Base-by-base conservation (phyloP, 441 rosid genomes). In the Erodium moschatum region DNA sequence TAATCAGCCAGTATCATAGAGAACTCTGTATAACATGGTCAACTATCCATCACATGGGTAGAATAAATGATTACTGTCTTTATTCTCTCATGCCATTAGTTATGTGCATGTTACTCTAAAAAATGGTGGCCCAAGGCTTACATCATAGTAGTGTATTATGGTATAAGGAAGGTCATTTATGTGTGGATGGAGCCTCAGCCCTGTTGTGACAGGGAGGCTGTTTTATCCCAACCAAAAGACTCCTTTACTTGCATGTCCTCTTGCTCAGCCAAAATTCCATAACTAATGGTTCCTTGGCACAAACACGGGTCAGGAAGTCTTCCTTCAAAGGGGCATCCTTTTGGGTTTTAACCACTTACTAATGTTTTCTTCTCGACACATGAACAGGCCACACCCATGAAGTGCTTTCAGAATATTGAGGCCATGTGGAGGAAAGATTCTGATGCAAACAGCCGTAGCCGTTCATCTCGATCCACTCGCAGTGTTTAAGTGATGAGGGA, bases 391-490 rank as follows among this genome's bases (percentile, higher is more conserved):
- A 82, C 40, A 35, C 40, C 40, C 6, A 35, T 35, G 40, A 35
- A 68, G 67, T 86, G 91, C 76, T 69, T 86, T 16, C 77, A 78
- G 64, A 74, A 70, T 71, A 71, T 87, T 40, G 76, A 74, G 70
- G 64, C 72, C 54, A 56, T 81, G 72, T 71, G 75, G 48, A 86
- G 69, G 81, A 76, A 73, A 71, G 84, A 81, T 73, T 73, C 78
- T 7, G 61, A 54, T 50, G 75, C 81, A 66, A 83, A 79, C 73
- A 84, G 86, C n/a, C 78, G 87, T 76, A 80, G 83, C 73, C 79
- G 78, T 11, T 81, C 89, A 60, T 84, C 89, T 65, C 72, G 70
- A 75, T 77, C 85, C 44, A 56, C 77, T 65, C 61, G 64, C 48
- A 82, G 79, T 18, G 21, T 54, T 16, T 54, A 54, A 18, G 10